Evolutionary conservation across 2,329 filamentous ascomycete genomes (phyloP).

Genomic region (Scleromitrula shiraiana): DNA sequence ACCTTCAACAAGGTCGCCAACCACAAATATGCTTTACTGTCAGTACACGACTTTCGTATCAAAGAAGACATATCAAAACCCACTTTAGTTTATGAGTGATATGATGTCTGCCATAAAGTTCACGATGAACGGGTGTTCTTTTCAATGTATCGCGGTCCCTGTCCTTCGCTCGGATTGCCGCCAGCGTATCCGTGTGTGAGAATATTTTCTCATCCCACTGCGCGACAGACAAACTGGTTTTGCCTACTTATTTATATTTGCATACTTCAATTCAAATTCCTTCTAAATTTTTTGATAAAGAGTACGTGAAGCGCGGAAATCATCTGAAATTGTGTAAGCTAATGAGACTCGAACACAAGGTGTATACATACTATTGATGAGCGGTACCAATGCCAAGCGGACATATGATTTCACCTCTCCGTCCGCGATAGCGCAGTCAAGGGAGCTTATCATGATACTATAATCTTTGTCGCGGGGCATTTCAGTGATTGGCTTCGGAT

Average conservation of each 20-base stretch:
- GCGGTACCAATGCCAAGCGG: not conserved
- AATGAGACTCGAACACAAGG: not conserved
- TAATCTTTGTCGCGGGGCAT: not conserved
- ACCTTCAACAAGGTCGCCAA: not conserved
- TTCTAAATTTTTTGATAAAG: not conserved
- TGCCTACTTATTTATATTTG: not conserved
- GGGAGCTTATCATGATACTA: not conserved
- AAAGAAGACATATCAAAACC: not conserved
- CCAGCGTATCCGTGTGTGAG: not conserved
- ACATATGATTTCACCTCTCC: not conserved
- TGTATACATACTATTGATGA: not conserved
- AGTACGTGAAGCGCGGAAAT: too few relatives aligned
- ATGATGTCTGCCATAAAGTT: not conserved
- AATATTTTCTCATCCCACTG: not conserved
- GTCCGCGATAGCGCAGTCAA: not conserved
- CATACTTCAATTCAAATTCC: not conserved
- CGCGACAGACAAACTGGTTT: not conserved
- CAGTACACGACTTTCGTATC: not conserved
- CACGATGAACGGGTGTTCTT: not conserved
- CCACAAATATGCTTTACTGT: not conserved
- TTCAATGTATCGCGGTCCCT: not conserved
- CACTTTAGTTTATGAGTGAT: slow-evolving; percentile 3
- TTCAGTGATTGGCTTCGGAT: not conserved
- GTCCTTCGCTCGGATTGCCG: not conserved
- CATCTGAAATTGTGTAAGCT: not conserved